Evolutionary conservation across 306 rosid genomes (phyloP), one percentile per base, ranked within the genome.

Genomic region (Corylus avellana): DNA sequence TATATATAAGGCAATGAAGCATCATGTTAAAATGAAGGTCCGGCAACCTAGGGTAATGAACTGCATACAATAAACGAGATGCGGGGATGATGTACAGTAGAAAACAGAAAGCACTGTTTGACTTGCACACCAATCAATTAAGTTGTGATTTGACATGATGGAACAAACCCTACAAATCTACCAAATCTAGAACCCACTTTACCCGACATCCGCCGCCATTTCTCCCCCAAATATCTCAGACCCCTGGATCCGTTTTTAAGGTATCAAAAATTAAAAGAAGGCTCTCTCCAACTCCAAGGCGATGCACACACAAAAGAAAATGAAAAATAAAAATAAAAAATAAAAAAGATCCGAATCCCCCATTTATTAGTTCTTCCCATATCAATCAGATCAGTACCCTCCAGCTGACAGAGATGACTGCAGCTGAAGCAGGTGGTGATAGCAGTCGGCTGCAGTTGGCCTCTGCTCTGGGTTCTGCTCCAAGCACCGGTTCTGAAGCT

Each of bases 361-460:
- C 25, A 22, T 22, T 22, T 22, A 22, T 22, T 22, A 22, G 25
- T 22, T 22, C 25, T 22, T 22, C 25, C 37, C 37, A 47, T 6
- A 53, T 53, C 77, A 62, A 76, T 92, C 96, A 90, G 86, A 87
- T 88, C 96, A 92, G 13, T 18, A 69, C 80, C 1, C 87, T 12
- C 87, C 91, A 37, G 81, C 86, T 46, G 92, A 87, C 82, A 88
- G 73, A 51, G 97, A 87, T 0, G 92, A 85, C 92, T 94, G 98
- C 16, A 95, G 83, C 92, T 95, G 99, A 53, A 95, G 84, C 90
- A 95, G 86, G 79, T 91, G 97, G 90, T 92, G 98, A 86, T 95
- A 95, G 73, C 98, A 95, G 81, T 95, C 99, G 51, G 99, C 99
- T 17, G 96, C 99, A 29, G 97, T 93, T 3, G 98, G 99, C 70